These are phyloP conservation scores for Leishmania guyanensis DNA, from an alignment of 208 protist genomes.

Conservation along the genomic window DNA sequence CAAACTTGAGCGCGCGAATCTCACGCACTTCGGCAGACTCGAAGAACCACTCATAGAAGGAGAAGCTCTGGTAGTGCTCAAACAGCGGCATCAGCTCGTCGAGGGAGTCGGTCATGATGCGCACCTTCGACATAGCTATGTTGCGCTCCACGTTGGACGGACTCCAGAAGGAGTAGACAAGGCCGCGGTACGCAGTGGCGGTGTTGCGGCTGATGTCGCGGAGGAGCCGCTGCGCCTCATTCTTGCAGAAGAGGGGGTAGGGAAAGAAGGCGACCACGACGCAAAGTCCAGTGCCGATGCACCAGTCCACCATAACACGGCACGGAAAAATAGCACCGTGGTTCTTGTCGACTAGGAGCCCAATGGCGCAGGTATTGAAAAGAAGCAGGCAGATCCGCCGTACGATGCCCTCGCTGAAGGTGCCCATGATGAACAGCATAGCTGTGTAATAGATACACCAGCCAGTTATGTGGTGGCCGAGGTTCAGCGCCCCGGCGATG, in stretches of 20 bases:
- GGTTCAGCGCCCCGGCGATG: constrained; percentile 57
- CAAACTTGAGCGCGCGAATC: constrained; percentile 62
- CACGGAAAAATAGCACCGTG: constrained; percentile 54
- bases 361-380: constrained; percentile 86
- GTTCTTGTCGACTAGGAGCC: constrained; percentile 47
- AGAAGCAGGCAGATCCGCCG: constrained; percentile 86
- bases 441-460: constrained; percentile 84
- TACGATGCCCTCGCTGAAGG: constrained; percentile 71
- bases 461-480: constrained; percentile 60
- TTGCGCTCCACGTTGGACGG: constrained; percentile 82
- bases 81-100: constrained; percentile 65
- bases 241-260: constrained; percentile 80
- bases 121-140: constrained; percentile 86
- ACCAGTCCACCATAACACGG: constrained; percentile 88
- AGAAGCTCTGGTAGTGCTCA: constrained; percentile 65
- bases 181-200: constrained; percentile 65
- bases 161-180: constrained; percentile 87
- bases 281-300: constrained; percentile 77
- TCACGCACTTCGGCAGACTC: constrained; percentile 68
- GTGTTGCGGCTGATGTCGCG: constrained; percentile 62
- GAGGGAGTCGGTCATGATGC: constrained; percentile 65
- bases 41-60: constrained; percentile 86
- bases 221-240: constrained; percentile 54
- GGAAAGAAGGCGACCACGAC: constrained; percentile 74
- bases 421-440: constrained; percentile 79